A percentile compares a stretch with the other conserved stretches of the same genome.
phyloP scores from a whole-genome alignment of 2,329 filamentous ascomycete genomes.

The Beauveria asiatica region DNA sequence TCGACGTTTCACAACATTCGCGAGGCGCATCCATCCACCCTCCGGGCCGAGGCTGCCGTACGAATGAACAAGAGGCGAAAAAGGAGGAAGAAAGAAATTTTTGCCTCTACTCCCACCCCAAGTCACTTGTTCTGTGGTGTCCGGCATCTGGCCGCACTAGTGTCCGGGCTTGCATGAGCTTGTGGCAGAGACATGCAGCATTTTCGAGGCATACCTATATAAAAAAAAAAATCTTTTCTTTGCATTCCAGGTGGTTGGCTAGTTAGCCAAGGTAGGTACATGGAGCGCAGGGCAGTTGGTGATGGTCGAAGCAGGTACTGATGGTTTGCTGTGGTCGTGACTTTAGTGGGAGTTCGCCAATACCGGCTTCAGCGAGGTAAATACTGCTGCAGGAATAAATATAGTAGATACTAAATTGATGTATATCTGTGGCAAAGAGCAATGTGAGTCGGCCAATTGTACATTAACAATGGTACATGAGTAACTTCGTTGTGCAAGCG shows the following conservation, averaged over 20 bases:
- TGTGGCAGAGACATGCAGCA: conserved; percentile 8
- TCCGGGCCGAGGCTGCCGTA: neutral
- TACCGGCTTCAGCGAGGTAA: too few relatives aligned
- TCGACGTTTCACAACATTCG: conserved; percentile 1
- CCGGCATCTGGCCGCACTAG: conserved; percentile 8
- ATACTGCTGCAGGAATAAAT: neutral
- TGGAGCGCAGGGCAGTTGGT: neutral
- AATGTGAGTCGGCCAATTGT: neutral
- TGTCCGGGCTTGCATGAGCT: conserved; percentile 3
- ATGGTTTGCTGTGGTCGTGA: neutral
- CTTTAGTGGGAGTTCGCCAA: too few relatives aligned
- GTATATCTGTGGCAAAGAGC: neutral
- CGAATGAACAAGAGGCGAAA: neutral
- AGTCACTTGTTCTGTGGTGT: neutral
- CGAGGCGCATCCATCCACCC: neutral
- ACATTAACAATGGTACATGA: too few relatives aligned
- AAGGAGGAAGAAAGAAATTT: neutral
- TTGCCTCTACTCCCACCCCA: too few relatives aligned
- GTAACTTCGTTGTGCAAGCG: too few relatives aligned
- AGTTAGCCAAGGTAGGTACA: neutral
- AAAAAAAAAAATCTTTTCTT: neutral
- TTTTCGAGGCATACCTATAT: neutral
- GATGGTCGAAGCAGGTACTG: neutral
- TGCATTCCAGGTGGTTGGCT: neutral
- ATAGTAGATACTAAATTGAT: neutral